Conservation (phyloP, 1,284 basidiomycete genomes). For the Mycosarcoma mackinlayi region DNA sequence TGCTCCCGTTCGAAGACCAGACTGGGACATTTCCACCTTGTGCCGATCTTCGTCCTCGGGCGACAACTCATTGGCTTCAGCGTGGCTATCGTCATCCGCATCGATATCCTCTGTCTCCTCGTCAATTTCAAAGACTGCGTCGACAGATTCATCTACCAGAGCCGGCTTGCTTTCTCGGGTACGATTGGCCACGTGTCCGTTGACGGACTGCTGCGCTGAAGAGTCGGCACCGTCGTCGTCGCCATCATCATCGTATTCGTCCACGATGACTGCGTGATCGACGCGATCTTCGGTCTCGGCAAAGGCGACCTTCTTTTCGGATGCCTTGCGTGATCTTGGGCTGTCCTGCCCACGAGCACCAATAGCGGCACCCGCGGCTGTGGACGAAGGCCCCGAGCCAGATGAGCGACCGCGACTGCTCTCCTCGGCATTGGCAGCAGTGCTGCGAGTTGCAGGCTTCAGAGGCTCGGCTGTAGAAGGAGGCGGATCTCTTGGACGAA, state of each 20-base stretch:
- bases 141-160: slow-evolving; percentile 45
- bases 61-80: slow-evolving; percentile 3
- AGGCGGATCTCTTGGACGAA: slow-evolving; percentile 49
- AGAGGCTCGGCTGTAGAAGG: slow-evolving; percentile 46
- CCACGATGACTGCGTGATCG: slow-evolving; percentile 25
- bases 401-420: slow-evolving; percentile 6
- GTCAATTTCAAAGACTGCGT: slow-evolving; percentile 59
- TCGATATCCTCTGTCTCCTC: slow-evolving; percentile 46
- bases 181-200: neutral
- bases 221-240: slow-evolving; percentile 28
- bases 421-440: slow-evolving; percentile 9
- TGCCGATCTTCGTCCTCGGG: slow-evolving; percentile 29
- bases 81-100: slow-evolving; percentile 19
- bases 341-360: slow-evolving; percentile 7
- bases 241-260: slow-evolving; percentile 40
- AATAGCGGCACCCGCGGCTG: neutral
- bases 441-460: slow-evolving; percentile 44
- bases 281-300: slow-evolving; percentile 55
- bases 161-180: neutral
- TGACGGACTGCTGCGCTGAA: neutral
- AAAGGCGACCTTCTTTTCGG: slow-evolving; percentile 63
- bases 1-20: slow-evolving; percentile 32
- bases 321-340: slow-evolving; percentile 21
- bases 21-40: slow-evolving; percentile 39
- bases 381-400: slow-evolving; percentile 4